Percentiles rank a stretch among this genome's conserved stretches.
phyloP scores from a whole-genome alignment of 352 stramenopile genomes.

The Globisporangium barbulae region DNA sequence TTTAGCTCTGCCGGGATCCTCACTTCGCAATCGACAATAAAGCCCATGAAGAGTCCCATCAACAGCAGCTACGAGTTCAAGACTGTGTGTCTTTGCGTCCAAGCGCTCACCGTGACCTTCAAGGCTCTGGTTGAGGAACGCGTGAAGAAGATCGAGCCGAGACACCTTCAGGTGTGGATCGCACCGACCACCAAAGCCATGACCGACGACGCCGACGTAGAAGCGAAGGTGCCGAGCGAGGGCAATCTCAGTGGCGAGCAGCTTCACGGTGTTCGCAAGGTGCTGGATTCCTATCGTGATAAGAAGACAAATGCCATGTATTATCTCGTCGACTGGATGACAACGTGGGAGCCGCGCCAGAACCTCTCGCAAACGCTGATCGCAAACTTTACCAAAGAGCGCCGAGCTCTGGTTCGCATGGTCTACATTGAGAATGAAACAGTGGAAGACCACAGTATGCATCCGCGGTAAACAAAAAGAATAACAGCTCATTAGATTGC shows the following conservation, averaged over 20 bases:
- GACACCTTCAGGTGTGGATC: not conserved
- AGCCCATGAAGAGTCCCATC: not conserved
- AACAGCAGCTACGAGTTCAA: not conserved
- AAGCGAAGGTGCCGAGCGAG: not conserved
- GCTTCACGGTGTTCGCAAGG: not conserved
- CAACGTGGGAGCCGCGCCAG: slow-evolving; percentile 8
- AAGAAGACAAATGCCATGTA: slow-evolving; percentile 5
- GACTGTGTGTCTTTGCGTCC: not conserved
- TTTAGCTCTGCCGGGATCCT: not conserved
- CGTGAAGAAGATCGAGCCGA: not conserved
- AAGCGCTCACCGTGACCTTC: not conserved
- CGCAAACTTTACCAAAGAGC: slow-evolving; percentile 18
- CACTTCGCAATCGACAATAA: not conserved
- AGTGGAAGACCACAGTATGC: slow-evolving; percentile 13
- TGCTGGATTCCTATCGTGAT: not conserved
- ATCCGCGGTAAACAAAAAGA: not conserved
- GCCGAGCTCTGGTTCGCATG: slow-evolving; percentile 17
- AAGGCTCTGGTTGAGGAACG: not conserved
- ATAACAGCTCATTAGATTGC: not conserved
- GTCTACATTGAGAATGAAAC: slow-evolving; percentile 24
- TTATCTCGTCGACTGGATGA: slow-evolving; percentile 24
- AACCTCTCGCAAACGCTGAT: slow-evolving; percentile 15
- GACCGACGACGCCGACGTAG: too few relatives aligned
- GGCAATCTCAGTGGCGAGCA: not conserved
- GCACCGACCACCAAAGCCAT: not conserved